Base-by-base conservation (phyloP, 2,329 filamentous ascomycete species). In the Chaetomium strumarium region DNA sequence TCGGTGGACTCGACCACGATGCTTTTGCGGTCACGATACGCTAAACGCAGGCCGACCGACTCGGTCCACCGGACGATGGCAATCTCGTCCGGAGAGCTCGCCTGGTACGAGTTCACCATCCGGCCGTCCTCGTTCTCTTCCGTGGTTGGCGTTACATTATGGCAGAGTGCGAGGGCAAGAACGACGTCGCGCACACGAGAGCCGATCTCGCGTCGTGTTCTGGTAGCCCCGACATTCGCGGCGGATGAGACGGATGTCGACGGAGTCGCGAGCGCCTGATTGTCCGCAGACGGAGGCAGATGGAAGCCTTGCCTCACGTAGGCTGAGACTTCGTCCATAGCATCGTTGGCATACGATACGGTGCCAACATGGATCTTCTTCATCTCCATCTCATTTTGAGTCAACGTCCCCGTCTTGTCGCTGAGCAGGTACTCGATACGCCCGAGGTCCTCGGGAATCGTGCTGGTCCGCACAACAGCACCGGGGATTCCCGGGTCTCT, bases 301-400 rank as follows among this genome's bases (percentile, higher is more conserved):
- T 84, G 78, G 62, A 97, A 96, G 6, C 86, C 88, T 67, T 96
- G 91, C 57, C 80, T 84, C 46, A 99, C 80, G 66, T 96, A 96
- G 0, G 87, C 80, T 12, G 83, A 75, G 12, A 99, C 93, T 72
- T 99, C 95, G 61, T 97, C 93, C 93, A 99, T 99, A 10, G 93
- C 92, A 66, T 99, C 93, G 62, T 96, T 96, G 33, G 92, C 93
- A 64, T 99, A 99, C 1, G 92, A 97, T 1, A 97, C 93, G 10
- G 93, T 99, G 10, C 95, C 93, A 49, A 99, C 89, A 64, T 99
- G 95, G 6, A 99, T 92, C 71, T 99, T 99, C 67, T 95, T 96
- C 79, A 99, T 86, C 65, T 96, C 92, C 91, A 96, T 96, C 64
- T 96, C 90, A 64, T 99, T 99, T 62, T 97, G 90, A 0, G 93